These are phyloP conservation scores for Ophiocytium majus DNA, from an alignment of 352 stramenopile species.

Conservation along the genomic window DNA sequence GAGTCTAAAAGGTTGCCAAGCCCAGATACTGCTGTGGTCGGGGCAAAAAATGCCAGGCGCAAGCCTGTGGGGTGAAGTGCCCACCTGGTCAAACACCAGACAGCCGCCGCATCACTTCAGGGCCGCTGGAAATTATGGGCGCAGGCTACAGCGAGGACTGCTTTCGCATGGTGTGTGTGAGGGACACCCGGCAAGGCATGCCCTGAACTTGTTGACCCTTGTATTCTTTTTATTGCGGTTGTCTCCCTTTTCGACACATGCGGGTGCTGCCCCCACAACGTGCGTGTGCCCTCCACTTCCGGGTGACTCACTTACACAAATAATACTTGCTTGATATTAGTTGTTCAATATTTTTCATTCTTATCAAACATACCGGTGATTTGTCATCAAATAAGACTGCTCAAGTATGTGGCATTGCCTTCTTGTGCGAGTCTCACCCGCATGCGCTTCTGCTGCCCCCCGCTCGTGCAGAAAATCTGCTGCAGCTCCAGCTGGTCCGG, in stretches of 20 bases:
- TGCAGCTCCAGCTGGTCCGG: slow-evolving; percentile 42
- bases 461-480: slow-evolving; percentile 43
- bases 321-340: no score
- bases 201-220: no score
- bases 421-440: not conserved
- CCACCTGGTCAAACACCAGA: not conserved
- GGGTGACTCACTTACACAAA: not conserved
- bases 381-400: no score
- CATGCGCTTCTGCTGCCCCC: slow-evolving; percentile 34
- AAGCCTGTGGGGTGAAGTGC: not conserved
- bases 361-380: no score
- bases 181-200: no score
- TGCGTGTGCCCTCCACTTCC: not conserved
- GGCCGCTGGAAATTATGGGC: no score
- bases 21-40: no score
- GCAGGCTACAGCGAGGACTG: no score
- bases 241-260: not conserved
- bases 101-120: no score
- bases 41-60: not conserved
- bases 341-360: no score
- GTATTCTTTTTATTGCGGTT: no score
- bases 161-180: no score
- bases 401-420: not conserved
- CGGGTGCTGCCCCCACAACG: not conserved
- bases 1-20: not conserved